These are phyloP conservation scores for Syncephalastrum racemosum DNA, from an alignment of 371 early-diverging fungal species.

Conservation along the genomic window DNA sequence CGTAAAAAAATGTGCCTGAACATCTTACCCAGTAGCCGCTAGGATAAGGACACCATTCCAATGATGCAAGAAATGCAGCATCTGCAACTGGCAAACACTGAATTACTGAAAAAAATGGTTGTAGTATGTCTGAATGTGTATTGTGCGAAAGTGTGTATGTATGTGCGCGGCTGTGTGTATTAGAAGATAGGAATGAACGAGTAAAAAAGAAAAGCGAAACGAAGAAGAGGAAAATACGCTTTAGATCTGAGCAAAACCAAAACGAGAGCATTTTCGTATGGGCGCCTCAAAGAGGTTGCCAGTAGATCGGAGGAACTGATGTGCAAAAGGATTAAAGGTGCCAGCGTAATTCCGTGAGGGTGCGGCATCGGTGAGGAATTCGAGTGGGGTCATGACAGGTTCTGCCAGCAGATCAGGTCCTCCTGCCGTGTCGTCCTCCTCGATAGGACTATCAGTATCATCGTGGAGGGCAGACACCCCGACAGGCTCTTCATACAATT, in stretches of 20 bases:
- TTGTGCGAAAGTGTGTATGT: too few relatives aligned
- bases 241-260: constrained; percentile 51
- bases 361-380: constrained; percentile 34
- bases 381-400: constrained; percentile 25
- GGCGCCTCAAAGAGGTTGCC: constrained; percentile 34
- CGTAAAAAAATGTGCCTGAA: too few relatives aligned
- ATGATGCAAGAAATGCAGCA: too few relatives aligned
- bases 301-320: constrained; percentile 34
- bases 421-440: constrained; percentile 6
- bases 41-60: too few relatives aligned
- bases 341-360: constrained; percentile 39
- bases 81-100: too few relatives aligned
- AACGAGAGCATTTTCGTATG: constrained; percentile 45
- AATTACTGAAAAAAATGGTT: too few relatives aligned
- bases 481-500: constrained; percentile 29
- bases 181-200: too few relatives aligned
- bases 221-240: background rate
- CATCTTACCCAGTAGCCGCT: too few relatives aligned
- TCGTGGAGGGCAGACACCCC: constrained; percentile 36
- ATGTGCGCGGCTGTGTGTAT: too few relatives aligned
- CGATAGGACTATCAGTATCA: constrained; percentile 4
- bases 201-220: too few relatives aligned
- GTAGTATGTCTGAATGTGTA: too few relatives aligned
- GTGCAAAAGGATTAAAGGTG: constrained; percentile 45
- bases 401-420: background rate